Conservation (phyloP, 208 protist genomes). For the Acanthamoeba quina region DNA sequence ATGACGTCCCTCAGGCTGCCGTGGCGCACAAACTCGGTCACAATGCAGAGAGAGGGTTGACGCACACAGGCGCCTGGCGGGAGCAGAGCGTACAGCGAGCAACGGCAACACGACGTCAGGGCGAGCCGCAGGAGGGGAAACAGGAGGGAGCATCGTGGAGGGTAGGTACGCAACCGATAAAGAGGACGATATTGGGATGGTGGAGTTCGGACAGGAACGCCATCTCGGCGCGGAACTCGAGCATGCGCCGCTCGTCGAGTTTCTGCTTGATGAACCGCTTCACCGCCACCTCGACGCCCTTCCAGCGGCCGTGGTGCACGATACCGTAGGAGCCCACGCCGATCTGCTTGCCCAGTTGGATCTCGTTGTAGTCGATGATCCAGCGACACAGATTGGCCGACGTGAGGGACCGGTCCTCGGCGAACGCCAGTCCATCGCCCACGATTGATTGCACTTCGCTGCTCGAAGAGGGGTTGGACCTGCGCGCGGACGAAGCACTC, state of each 20-base stretch:
- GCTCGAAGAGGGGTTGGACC: too few relatives aligned
- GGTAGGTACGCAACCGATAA: too few relatives aligned
- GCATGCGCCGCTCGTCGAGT: constrained; percentile 58
- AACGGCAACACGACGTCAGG: too few relatives aligned
- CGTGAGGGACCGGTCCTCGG: constrained; percentile 53
- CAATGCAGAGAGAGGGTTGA: constrained; percentile 26
- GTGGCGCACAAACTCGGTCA: constrained; percentile 45
- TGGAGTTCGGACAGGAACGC: constrained; percentile 24
- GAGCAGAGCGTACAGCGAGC: too few relatives aligned
- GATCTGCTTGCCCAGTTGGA: constrained; percentile 62
- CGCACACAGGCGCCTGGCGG: constrained; percentile 15
- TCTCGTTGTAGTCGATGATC: constrained; percentile 67
- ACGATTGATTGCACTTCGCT: constrained; percentile 43
- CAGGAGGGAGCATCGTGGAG: too few relatives aligned
- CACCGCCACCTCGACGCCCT: constrained; percentile 73
- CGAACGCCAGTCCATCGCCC: constrained; percentile 10
- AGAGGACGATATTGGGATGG: constrained; percentile 27
- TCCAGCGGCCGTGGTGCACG: constrained; percentile 14
- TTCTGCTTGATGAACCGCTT: constrained; percentile 74
- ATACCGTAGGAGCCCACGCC: constrained; percentile 64
- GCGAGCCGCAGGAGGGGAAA: too few relatives aligned
- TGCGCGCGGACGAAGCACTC: too few relatives aligned
- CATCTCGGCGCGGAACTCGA: constrained; percentile 32
- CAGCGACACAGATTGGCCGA: constrained; percentile 71
- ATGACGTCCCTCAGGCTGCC: constrained; percentile 61